A percentile compares a stretch with the other conserved stretches of the same genome.
phyloP scores from a whole-genome alignment of 371 early-diverging fungal genomes.

The Lichtheimia hyalospora region DNA sequence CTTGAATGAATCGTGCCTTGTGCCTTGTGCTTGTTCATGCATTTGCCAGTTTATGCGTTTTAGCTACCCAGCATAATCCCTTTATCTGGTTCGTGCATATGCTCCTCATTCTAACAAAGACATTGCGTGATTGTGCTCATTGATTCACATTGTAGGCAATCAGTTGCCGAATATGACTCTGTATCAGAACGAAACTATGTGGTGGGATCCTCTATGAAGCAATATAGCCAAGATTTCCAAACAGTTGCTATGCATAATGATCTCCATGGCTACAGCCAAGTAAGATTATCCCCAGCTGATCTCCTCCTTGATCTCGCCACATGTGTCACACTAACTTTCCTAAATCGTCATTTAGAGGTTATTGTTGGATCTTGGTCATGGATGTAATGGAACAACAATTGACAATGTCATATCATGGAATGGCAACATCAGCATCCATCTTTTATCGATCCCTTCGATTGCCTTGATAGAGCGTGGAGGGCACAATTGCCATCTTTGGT shows the following conservation, averaged over 20 bases:
- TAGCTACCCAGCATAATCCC: conserved; percentile 4
- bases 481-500: conserved; percentile 19
- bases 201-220: conserved; percentile 19
- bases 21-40: too few relatives aligned
- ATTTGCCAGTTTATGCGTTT: too few relatives aligned
- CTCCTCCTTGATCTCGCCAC: neutral
- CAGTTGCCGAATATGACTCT: conserved; percentile 10
- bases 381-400: conserved; percentile 6
- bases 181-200: conserved; percentile 1
- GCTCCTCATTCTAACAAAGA: too few relatives aligned
- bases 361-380: conserved; percentile 17
- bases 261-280: conserved; percentile 28
- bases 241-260: conserved; percentile 25
- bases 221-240: conserved; percentile 42
- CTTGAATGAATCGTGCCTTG: too few relatives aligned
- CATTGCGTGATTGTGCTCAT: neutral
- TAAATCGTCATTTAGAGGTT: conserved; percentile 4
- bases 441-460: conserved; percentile 15
- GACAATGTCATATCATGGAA: conserved; percentile 9
- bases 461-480: conserved; percentile 35
- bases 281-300: conserved; percentile 1
- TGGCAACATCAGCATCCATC: conserved; percentile 2
- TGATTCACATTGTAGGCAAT: conserved; percentile 1
- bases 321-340: neutral
- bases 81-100: conserved; percentile 11